Percentiles rank a stretch among this genome's conserved stretches.
phyloP scores from a whole-genome alignment of 2,329 filamentous ascomycete species.

The Shiraia sp. region DNA sequence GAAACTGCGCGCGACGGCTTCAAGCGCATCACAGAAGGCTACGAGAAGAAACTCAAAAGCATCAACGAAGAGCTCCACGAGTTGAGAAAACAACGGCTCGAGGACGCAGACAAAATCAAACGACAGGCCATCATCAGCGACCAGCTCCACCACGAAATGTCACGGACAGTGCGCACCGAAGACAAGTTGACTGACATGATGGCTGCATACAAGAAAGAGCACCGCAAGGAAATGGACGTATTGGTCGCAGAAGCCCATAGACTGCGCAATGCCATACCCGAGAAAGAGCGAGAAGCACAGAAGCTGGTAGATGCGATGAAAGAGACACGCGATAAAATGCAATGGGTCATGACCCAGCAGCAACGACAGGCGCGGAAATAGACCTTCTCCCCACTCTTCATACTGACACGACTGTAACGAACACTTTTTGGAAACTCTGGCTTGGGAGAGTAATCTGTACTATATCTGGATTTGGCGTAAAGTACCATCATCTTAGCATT shows the following conservation, averaged over 20 bases:
- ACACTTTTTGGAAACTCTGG: conserved; percentile 5
- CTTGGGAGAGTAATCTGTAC: conserved; percentile 23
- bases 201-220: conserved; percentile 66
- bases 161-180: conserved; percentile 63
- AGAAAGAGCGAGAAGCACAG: conserved; percentile 65
- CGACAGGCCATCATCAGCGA: conserved; percentile 71
- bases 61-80: conserved; percentile 53
- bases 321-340: conserved; percentile 68
- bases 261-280: conserved; percentile 59
- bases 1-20: conserved; percentile 72
- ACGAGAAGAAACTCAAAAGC: conserved; percentile 52
- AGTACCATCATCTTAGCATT: conserved; percentile 7
- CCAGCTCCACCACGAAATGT: conserved; percentile 72
- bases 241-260: conserved; percentile 62
- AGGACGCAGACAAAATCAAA: conserved; percentile 41
- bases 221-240: conserved; percentile 62
- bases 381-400: not conserved
- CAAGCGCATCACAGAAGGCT: conserved; percentile 64
- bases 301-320: conserved; percentile 61
- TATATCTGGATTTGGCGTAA: conserved; percentile 24
- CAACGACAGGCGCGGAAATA: conserved; percentile 19
- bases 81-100: conserved; percentile 31
- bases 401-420: conserved; percentile 22
- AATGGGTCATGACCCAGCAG: conserved; percentile 64
- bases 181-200: conserved; percentile 64